Conservation (phyloP, 345 rosid genomes). For the Ricinus communis region DNA sequence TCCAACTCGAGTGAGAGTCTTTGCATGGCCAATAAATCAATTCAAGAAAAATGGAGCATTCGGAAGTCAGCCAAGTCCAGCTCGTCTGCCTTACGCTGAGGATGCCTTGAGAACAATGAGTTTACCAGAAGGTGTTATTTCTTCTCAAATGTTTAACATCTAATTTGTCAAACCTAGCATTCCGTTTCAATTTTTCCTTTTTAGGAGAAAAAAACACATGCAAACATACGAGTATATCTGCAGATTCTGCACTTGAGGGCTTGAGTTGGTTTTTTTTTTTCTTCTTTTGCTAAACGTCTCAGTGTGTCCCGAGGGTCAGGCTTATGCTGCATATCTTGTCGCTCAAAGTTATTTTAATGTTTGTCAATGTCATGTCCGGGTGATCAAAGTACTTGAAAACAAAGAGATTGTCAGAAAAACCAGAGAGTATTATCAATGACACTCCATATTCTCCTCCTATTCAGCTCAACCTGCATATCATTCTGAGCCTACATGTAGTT, state of each 20-base stretch:
- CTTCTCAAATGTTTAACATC: neutral
- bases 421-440: neutral
- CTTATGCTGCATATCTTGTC: neutral
- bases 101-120: conserved; percentile 76
- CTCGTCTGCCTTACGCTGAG: conserved; percentile 81
- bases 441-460: neutral
- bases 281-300: neutral
- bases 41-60: conserved; percentile 45
- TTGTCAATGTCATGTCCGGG: neutral
- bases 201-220: neutral
- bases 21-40: conserved; percentile 74
- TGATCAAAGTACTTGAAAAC: neutral
- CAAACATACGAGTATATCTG: neutral
- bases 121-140: conserved; percentile 77
- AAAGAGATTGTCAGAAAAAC: too few species aligned
- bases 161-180: neutral
- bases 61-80: conserved; percentile 44
- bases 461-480: too few species aligned
- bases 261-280: too few species aligned
- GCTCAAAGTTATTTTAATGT: neutral
- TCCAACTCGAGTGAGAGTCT: conserved; percentile 74
- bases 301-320: too few species aligned
- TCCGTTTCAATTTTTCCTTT: too few species aligned
- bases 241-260: neutral
- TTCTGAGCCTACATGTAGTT: neutral